phyloP scores from a whole-genome alignment of 192 early-diverging fungal species.

The Backusella westeae region DNA sequence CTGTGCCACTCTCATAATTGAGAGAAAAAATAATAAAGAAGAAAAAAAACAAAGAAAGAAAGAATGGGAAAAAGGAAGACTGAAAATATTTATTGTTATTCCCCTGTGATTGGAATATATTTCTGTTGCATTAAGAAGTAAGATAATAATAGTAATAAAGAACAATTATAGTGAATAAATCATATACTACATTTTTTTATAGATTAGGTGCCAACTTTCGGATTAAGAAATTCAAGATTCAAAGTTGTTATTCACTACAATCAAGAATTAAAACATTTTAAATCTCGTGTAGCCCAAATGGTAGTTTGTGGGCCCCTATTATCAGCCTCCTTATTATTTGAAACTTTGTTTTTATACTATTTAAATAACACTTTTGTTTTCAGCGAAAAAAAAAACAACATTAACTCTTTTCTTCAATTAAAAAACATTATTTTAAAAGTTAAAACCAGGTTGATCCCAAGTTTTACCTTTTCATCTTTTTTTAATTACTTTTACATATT shows the following conservation, averaged over 20 bases:
- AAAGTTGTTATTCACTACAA: constrained; percentile 7
- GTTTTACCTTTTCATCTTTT: not conserved
- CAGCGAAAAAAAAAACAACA: not conserved
- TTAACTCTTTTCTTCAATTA: not conserved
- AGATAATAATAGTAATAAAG: not conserved
- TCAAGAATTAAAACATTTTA: constrained; percentile 1
- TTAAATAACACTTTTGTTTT: constrained; percentile 7
- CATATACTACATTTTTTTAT: not conserved
- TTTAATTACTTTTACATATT: not conserved
- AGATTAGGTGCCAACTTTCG: constrained; percentile 2
- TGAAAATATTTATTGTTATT: not conserved
- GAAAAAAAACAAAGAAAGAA: not conserved
- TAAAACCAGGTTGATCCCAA: constrained; percentile 5
- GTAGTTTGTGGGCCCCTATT: not conserved
- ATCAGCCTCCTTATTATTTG: not conserved
- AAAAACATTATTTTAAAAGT: not conserved
- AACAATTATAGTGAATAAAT: not conserved
- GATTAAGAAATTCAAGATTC: constrained; percentile 4
- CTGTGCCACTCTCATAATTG: not conserved
- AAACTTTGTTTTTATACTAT: constrained; percentile 8
- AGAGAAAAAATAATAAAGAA: not conserved
- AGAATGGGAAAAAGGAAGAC: not conserved
- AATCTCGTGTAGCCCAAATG: constrained; percentile 3
- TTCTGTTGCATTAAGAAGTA: not conserved
- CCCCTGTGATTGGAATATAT: not conserved